phyloP scores from a whole-genome alignment of 2,329 filamentous ascomycete species.

The Alternaria sp. region DNA sequence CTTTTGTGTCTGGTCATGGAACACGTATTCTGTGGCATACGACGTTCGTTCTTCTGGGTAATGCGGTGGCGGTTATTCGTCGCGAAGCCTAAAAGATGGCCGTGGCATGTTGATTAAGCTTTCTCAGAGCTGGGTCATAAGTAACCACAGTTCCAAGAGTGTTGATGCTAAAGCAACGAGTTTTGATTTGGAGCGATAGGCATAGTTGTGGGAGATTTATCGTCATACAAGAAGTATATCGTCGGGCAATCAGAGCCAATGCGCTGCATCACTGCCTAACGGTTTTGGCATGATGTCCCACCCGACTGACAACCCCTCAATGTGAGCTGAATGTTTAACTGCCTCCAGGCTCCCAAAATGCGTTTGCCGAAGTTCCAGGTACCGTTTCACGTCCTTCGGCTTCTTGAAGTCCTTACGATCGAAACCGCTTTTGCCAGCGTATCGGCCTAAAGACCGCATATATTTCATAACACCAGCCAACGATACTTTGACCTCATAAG shows the following conservation, averaged over 20 bases:
- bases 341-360: conserved; percentile 59
- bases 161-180: no score
- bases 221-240: not conserved
- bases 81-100: no score
- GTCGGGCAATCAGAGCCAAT: conserved; percentile 43
- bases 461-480: conserved; percentile 66
- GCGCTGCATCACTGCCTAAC: conserved; percentile 58
- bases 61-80: no score
- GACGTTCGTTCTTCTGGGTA: not conserved
- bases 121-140: not conserved
- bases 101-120: not conserved
- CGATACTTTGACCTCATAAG: conserved; percentile 64
- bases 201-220: not conserved
- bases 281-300: conserved; percentile 63
- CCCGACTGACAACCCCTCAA: conserved; percentile 58
- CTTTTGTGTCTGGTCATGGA: no score
- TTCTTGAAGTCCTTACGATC: conserved; percentile 45
- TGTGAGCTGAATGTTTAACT: conserved; percentile 58
- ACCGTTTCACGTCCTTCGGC: conserved; percentile 45
- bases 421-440: conserved; percentile 57
- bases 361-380: conserved; percentile 57
- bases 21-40: not conserved
- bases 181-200: not conserved
- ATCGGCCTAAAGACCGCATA: conserved; percentile 63
- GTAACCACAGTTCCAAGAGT: no score